Conservation (phyloP, 2,329 filamentous ascomycete genomes). For the Fragosphaeria purpurea region DNA sequence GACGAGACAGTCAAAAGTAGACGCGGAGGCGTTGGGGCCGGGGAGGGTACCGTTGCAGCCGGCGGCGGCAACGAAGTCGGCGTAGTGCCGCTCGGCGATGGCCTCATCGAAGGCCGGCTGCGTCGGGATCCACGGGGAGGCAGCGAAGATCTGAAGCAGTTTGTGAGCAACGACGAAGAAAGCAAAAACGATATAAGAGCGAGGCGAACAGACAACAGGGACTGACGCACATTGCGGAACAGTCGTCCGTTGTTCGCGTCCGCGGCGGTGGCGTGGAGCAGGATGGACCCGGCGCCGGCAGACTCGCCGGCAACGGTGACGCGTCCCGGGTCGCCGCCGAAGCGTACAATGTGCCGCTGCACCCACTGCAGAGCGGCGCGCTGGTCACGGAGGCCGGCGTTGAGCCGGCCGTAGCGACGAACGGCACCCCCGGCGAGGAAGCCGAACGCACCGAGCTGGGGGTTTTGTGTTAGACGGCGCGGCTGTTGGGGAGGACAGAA, state of each 20-base stretch:
- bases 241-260: slow-evolving; percentile 21
- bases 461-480: no score
- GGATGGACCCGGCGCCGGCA: slow-evolving; percentile 34
- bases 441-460: slow-evolving; percentile 12
- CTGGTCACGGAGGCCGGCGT: slow-evolving; percentile 29
- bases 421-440: slow-evolving; percentile 12
- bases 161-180: no score
- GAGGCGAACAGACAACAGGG: background rate
- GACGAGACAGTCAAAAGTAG: slow-evolving; percentile 17
- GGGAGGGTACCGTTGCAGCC: slow-evolving; percentile 23
- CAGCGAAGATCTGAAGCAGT: slow-evolving; percentile 1
- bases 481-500: background rate
- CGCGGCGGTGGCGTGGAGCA: slow-evolving; percentile 25
- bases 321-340: slow-evolving; percentile 32
- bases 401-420: slow-evolving; percentile 21
- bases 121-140: slow-evolving; percentile 35
- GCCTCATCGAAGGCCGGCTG: slow-evolving; percentile 37
- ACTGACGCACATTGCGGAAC: no score
- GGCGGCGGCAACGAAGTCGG: slow-evolving; percentile 30
- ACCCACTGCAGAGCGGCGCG: slow-evolving; percentile 35
- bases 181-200: background rate
- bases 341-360: slow-evolving; percentile 30
- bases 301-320: slow-evolving; percentile 38
- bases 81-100: slow-evolving; percentile 34
- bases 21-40: slow-evolving; percentile 8